Evolutionary conservation across 352 stramenopile species (phyloP).

Genomic region (Plasmopara halstedii): DNA sequence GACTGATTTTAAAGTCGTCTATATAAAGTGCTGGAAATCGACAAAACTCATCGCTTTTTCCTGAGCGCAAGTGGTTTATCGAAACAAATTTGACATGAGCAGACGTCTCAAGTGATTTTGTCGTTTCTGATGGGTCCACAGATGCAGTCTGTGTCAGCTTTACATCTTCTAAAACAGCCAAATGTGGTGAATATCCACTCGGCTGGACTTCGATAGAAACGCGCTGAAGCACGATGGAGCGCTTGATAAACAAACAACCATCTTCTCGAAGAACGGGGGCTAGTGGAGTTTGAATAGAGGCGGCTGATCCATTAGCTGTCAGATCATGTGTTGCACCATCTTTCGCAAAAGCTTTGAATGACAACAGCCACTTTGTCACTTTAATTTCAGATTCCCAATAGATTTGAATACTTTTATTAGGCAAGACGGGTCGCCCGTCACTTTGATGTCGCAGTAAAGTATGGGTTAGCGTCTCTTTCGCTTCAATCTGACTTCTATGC

Average conservation of each 20-base stretch:
- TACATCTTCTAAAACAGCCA: constrained; percentile 13
- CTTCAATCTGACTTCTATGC: constrained; percentile 10
- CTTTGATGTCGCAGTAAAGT: too few relatives aligned
- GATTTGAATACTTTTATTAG: constrained; percentile 1
- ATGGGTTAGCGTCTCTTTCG: constrained; percentile 9
- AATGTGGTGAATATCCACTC: constrained; percentile 7
- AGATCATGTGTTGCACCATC: constrained; percentile 11
- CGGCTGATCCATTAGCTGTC: constrained; percentile 10
- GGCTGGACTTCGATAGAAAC: constrained; percentile 13
- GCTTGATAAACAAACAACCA: constrained; percentile 7
- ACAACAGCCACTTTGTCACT: constrained; percentile 16
- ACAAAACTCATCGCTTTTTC: neutral
- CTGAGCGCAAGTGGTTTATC: constrained; percentile 14
- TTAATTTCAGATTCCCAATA: constrained; percentile 19
- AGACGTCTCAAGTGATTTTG: constrained; percentile 9
- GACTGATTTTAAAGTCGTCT: constrained; percentile 19
- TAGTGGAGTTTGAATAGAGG: constrained; percentile 14
- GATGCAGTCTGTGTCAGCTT: constrained; percentile 5
- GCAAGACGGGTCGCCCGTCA: neutral
- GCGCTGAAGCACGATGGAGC: constrained; percentile 11
- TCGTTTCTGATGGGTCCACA: constrained; percentile 1
- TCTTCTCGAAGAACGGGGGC: constrained; percentile 6
- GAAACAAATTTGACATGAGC: constrained; percentile 17
- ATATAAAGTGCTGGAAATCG: constrained; percentile 18
- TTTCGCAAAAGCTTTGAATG: constrained; percentile 13